Conservation (phyloP, 148 eudicot species). For the Salicornia ramosissima region DNA sequence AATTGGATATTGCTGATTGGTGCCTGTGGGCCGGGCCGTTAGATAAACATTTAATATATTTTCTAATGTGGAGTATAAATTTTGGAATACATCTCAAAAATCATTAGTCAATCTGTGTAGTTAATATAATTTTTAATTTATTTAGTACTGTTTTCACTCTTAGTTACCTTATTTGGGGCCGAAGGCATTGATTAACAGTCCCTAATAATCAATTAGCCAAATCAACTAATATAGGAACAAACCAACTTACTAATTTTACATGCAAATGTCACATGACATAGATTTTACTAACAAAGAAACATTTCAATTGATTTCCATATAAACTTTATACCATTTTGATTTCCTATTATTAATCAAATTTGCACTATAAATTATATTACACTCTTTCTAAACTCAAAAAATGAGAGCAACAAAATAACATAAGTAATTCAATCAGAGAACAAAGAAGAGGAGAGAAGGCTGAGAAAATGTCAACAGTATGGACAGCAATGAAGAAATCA, state of each 20-base stretch:
- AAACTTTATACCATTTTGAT: not conserved
- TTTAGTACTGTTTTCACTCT: too few species aligned
- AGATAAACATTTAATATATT: too few species aligned
- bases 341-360: not conserved
- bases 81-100: too few species aligned
- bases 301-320: constrained; percentile 11
- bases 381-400: not conserved
- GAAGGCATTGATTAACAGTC: too few species aligned
- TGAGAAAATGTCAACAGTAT: constrained; percentile 27
- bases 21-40: too few species aligned
- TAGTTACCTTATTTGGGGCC: too few species aligned
- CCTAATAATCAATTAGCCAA: not conserved
- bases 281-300: constrained; percentile 1
- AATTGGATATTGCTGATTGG: too few species aligned
- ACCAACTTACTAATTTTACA: constrained; percentile 3
- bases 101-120: too few species aligned
- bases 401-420: constrained; percentile 4
- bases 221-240: constrained; percentile 8
- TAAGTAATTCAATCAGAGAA: not conserved
- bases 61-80: too few species aligned
- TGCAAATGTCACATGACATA: constrained; percentile 11
- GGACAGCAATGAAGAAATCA: constrained; percentile 37
- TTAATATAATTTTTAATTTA: too few species aligned
- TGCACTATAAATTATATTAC: not conserved
- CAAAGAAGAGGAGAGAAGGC: not conserved